These are phyloP conservation scores for Pseudomonodictys pantanalensis DNA, from an alignment of 495 filamentous ascomycete genomes.

Conservation along the genomic window DNA sequence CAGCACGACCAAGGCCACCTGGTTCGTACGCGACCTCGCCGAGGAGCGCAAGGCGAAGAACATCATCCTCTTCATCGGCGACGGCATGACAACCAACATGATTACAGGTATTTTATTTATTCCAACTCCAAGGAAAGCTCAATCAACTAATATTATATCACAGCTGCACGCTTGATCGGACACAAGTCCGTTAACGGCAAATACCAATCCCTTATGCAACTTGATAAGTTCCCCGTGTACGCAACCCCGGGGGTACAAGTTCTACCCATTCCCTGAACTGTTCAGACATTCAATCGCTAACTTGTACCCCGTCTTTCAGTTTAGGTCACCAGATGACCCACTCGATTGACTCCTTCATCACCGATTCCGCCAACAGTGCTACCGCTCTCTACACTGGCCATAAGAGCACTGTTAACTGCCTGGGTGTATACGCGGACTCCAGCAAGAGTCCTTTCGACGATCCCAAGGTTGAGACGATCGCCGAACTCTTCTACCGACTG, in stretches of 20 bases:
- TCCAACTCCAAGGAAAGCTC: no score
- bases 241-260: no score
- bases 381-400: slow-evolving; percentile 72
- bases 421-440: slow-evolving; percentile 70
- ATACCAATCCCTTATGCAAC: slow-evolving; percentile 62
- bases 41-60: slow-evolving; percentile 70
- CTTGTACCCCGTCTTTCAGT: no score
- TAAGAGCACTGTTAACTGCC: slow-evolving; percentile 69
- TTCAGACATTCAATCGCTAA: no score
- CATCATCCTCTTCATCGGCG: slow-evolving; percentile 72
- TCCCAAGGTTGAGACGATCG: slow-evolving; percentile 74
- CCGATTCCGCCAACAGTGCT: slow-evolving; percentile 73
- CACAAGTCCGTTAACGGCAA: slow-evolving; percentile 73
- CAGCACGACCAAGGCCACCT: slow-evolving; percentile 61
- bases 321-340: slow-evolving; percentile 53
- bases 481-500: slow-evolving; percentile 64
- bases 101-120: no score
- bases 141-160: no score
- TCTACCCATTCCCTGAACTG: no score
- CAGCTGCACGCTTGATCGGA: slow-evolving; percentile 63
- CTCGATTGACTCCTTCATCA: slow-evolving; percentile 73
- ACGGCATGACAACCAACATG: slow-evolving; percentile 82
- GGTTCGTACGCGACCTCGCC: slow-evolving; percentile 65
- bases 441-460: slow-evolving; percentile 65
- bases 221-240: slow-evolving; percentile 75